Conservation (phyloP, 1,139 yeast species). For the Lizanozyma gosingica region DNA sequence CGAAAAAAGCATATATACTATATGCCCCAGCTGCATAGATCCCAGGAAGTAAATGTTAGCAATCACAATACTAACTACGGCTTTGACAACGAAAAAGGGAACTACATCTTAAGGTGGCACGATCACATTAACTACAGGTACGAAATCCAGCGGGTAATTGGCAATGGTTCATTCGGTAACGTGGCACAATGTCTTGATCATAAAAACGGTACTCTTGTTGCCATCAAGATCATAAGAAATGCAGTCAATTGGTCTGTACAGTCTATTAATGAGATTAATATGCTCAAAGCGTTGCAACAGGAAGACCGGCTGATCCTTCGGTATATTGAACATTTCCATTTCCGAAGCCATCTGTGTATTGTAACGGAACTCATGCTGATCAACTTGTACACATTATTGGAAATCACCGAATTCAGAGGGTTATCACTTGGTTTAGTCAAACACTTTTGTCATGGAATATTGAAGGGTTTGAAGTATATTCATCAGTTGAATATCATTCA, state of each 20-base stretch:
- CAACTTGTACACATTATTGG: slow-evolving; percentile 60
- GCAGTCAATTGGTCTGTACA: slow-evolving; percentile 69
- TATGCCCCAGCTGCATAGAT: slow-evolving; percentile 18
- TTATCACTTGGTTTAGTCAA: slow-evolving; percentile 43
- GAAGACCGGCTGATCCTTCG: slow-evolving; percentile 36
- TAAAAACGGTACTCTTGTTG: slow-evolving; percentile 47
- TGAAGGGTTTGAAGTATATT: slow-evolving; percentile 52
- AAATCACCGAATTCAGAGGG: slow-evolving; percentile 54
- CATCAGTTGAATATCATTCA: slow-evolving; percentile 56
- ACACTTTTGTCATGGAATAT: slow-evolving; percentile 44
- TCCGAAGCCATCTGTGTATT: slow-evolving; percentile 78
- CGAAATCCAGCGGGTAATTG: slow-evolving; percentile 50
- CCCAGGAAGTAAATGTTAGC: slow-evolving; percentile 32
- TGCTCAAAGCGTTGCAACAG: slow-evolving; percentile 41
- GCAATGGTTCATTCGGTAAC: slow-evolving; percentile 81
- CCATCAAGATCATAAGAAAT: slow-evolving; percentile 70
- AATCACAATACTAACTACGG: slow-evolving; percentile 49
- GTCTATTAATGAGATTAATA: slow-evolving; percentile 70
- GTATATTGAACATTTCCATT: slow-evolving; percentile 65
- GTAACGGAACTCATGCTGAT: slow-evolving; percentile 65
- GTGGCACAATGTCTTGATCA: slow-evolving; percentile 69
- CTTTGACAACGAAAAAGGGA: slow-evolving; percentile 63
- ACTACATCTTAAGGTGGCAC: slow-evolving; percentile 45
- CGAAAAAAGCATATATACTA: slow-evolving; percentile 32
- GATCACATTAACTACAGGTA: slow-evolving; percentile 78